Percentiles rank a stretch among this genome's conserved stretches.
phyloP scores from a whole-genome alignment of 179 eudicot species.

The Gypsophila paniculata region DNA sequence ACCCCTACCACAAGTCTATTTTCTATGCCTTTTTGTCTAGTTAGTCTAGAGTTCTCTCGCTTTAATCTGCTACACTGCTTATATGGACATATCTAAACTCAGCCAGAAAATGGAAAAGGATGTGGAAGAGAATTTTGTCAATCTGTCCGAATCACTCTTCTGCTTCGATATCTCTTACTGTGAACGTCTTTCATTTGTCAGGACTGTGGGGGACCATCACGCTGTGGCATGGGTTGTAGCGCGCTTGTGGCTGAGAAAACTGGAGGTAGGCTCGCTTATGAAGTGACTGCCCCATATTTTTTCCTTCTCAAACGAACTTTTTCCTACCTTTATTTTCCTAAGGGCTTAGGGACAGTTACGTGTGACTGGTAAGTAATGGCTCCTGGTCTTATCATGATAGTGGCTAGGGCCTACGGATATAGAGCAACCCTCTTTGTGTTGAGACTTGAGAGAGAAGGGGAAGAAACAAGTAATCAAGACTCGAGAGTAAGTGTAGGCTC shows the following conservation, averaged over 20 bases:
- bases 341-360: neutral
- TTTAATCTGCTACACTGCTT: neutral
- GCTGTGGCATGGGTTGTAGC: conserved; percentile 84
- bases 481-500: neutral
- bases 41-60: neutral
- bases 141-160: neutral
- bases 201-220: conserved; percentile 82
- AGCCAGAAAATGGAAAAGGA: neutral
- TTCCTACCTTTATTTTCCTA: neutral
- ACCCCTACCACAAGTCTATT: neutral
- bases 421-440: neutral
- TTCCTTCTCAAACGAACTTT: neutral
- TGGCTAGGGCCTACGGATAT: neutral
- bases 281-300: neutral
- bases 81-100: neutral
- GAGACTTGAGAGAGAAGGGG: neutral
- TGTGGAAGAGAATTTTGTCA: neutral
- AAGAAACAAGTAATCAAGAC: neutral
- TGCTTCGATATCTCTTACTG: conserved; percentile 14
- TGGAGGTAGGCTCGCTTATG: conserved; percentile 45
- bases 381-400: neutral
- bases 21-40: no score
- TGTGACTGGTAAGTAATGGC: neutral
- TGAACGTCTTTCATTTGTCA: conserved; percentile 29
- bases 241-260: conserved; percentile 65